Conservation (phyloP, 2,329 filamentous ascomycete genomes). For the Pseudogymnoascus sp. region DNA sequence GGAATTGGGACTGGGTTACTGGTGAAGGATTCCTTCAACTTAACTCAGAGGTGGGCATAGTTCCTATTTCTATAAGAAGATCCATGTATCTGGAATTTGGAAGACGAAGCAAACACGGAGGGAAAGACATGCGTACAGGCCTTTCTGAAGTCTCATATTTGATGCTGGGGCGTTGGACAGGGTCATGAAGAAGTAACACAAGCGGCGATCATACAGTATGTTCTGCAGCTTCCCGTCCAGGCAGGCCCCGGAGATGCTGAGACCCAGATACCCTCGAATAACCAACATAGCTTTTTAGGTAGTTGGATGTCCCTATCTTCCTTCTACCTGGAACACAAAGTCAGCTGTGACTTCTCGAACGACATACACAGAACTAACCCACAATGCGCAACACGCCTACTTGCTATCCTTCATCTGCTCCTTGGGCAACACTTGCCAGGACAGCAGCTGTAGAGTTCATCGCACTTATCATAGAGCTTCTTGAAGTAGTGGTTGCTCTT, state of each 20-base stretch:
- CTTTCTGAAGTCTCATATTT: neutral
- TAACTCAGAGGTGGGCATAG: neutral
- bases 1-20: neutral
- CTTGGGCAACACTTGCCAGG: neutral
- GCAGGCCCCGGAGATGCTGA: neutral
- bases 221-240: neutral
- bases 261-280: neutral
- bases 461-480: neutral
- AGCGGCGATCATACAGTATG: neutral
- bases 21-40: neutral
- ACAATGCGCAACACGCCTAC: neutral
- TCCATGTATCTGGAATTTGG: neutral
- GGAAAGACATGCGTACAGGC: neutral
- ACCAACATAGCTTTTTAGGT: neutral
- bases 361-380: neutral
- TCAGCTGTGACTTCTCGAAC: neutral
- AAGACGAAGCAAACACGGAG: neutral
- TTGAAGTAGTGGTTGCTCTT: neutral
- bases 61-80: neutral
- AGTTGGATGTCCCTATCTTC: neutral
- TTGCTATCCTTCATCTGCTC: neutral
- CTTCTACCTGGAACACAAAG: neutral
- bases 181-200: slow-evolving; percentile 3
- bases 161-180: neutral
- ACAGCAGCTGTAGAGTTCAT: neutral